These are phyloP conservation scores for Alternaria postmessia DNA, from an alignment of 2,329 filamentous ascomycete genomes.

Conservation along the genomic window DNA sequence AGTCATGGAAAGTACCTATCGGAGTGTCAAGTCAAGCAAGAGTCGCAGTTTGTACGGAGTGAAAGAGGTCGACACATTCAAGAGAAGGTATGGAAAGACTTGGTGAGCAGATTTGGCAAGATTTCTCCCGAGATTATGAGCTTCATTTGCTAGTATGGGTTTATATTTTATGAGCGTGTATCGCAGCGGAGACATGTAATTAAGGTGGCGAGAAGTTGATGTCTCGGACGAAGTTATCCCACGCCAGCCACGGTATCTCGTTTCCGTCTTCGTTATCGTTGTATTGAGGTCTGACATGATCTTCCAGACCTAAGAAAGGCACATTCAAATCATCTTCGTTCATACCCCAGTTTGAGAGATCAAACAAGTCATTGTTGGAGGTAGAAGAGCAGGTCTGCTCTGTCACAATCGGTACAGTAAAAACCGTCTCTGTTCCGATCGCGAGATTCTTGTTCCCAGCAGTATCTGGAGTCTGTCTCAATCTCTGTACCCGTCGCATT, in stretches of 20 bases:
- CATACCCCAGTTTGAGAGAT: not conserved
- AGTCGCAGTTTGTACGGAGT: constrained; percentile 14
- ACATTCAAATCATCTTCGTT: not conserved
- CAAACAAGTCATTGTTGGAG: not conserved
- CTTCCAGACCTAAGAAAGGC: not conserved
- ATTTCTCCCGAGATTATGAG: not conserved
- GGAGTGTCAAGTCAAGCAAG: constrained; percentile 8
- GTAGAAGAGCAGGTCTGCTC: not conserved
- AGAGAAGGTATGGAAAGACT: constrained; percentile 11
- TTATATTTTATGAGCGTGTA: not conserved
- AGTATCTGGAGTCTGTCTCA: not conserved
- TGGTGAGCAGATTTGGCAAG: not conserved
- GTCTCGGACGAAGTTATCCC: not conserved
- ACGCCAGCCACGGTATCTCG: not conserved
- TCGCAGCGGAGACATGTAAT: not conserved
- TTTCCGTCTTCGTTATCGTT: not conserved
- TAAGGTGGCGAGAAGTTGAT: not conserved
- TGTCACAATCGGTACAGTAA: not conserved
- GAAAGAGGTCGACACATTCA: constrained; percentile 10
- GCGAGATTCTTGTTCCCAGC: not conserved
- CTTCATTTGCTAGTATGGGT: no score
- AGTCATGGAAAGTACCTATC: constrained; percentile 18
- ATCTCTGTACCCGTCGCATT: not conserved
- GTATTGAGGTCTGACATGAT: not conserved
- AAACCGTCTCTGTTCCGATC: not conserved